Evolutionary conservation across 78 protist genomes (phyloP), one percentile per base, ranked within the genome.

Genomic region (Pigoraptor vietnamica): DNA sequence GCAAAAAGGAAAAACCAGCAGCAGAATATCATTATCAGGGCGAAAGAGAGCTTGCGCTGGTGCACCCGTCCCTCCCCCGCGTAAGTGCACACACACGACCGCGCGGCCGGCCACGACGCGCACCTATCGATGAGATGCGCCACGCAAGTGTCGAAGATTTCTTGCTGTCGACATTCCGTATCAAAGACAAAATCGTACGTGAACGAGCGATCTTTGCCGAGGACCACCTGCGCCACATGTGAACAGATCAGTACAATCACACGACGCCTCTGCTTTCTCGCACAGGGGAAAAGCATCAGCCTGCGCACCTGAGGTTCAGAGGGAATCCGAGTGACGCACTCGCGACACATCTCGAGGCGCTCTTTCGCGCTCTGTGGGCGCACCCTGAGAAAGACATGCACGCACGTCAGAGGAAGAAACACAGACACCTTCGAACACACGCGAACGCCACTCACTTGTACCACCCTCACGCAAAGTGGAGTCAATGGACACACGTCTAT

Each of bases 81-180:
- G n/a, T n/a, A n/a, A n/a, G n/a, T n/a, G n/a, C n/a, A n/a, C n/a
- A n/a, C n/a, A n/a, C n/a, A n/a, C n/a, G n/a, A n/a, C n/a, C n/a
- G n/a, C n/a, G n/a, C n/a, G n/a, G n/a, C n/a, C n/a, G n/a, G n/a
- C n/a, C n/a, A n/a, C n/a, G n/a, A n/a, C n/a, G n/a, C n/a, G n/a
- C 93, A 90, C n/a, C 67, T 9, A 10, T 39, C 36, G 2, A 88
- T 91, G 0, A 91, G 92, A 25, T 29, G 56, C 0, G n/a, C 1
- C 10, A 90, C 93, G 81, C 92, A 90, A 21, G 81, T n/a, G 0
- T 40, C 84, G 29, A 39, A 93, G 1, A 93, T 67, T 9, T 55
- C 39, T 29, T 56, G 24, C 67, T 92, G 93, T 1, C 0, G 0
- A 1, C 90, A 23, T 33, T 33, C 1, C 36, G 23, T 29, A 34